Percentiles rank a stretch among this genome's conserved stretches.
Conservation (phyloP, 202 grass and related monocot genomes). For the Saccharum hybrid region DNA sequence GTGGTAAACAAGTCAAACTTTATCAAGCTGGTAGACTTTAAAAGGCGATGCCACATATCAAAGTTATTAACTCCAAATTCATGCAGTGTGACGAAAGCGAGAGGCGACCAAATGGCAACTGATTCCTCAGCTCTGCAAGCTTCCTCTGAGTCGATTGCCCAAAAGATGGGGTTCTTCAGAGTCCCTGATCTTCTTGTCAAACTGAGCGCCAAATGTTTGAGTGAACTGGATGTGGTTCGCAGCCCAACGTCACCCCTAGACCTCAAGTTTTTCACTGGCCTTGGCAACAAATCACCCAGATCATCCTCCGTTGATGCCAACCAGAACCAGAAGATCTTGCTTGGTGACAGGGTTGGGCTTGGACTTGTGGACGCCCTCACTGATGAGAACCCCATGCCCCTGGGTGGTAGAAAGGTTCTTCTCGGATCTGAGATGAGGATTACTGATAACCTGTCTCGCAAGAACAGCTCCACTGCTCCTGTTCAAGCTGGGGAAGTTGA, state of each 20-base stretch:
- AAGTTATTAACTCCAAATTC: neutral
- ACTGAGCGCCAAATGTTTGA: conserved; percentile 61
- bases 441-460: conserved; percentile 47
- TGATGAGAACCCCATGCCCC: conserved; percentile 52
- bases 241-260: conserved; percentile 76
- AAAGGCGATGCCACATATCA: neutral
- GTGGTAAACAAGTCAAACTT: neutral
- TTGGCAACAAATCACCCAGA: conserved; percentile 62
- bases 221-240: conserved; percentile 58
- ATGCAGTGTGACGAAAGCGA: conserved; percentile 40
- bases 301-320: conserved; percentile 49
- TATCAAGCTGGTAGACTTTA: neutral
- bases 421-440: conserved; percentile 68
- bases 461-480: conserved; percentile 57
- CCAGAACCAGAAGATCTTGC: conserved; percentile 61
- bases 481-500: conserved; percentile 38
- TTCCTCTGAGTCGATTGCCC: conserved; percentile 46
- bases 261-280: conserved; percentile 62
- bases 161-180: conserved; percentile 66
- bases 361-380: conserved; percentile 57
- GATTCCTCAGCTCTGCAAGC: conserved; percentile 37
- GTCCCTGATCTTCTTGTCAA: conserved; percentile 62
- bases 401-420: conserved; percentile 62
- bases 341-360: conserved; percentile 67
- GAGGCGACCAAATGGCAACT: conserved; percentile 48